Percentiles rank a stretch among this genome's conserved stretches.
These are phyloP conservation scores for Elsinoe batatas DNA, from an alignment of 2,329 filamentous ascomycete species.

Conservation along the genomic window DNA sequence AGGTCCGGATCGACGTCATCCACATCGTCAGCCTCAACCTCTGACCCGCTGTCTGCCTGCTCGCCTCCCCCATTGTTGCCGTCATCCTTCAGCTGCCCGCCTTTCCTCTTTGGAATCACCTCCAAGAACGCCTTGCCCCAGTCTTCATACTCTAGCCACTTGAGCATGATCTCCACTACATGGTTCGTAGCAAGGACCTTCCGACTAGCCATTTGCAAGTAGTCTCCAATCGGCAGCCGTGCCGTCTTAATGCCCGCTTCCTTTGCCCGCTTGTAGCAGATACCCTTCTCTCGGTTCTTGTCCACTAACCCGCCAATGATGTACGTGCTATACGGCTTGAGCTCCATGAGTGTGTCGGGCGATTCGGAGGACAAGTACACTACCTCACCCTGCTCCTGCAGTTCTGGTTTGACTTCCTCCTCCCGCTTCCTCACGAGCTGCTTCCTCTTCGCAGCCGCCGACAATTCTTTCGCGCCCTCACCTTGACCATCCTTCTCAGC, in stretches of 20 bases:
- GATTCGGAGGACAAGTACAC: constrained; percentile 91
- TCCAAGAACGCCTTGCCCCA: constrained; percentile 84
- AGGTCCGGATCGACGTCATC: constrained; percentile 15
- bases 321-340: constrained; percentile 84
- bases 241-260: constrained; percentile 74
- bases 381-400: constrained; percentile 42
- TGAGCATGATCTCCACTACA: constrained; percentile 91
- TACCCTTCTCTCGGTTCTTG: constrained; percentile 88
- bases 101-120: constrained; percentile 86
- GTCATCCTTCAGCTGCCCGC: constrained; percentile 47
- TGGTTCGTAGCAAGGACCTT: constrained; percentile 89
- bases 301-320: constrained; percentile 92
- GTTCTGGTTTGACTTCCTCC: constrained; percentile 16
- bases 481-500: constrained; percentile 8
- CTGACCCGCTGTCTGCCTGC: constrained; percentile 13
- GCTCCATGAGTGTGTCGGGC: constrained; percentile 67
- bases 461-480: constrained; percentile 10
- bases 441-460: constrained; percentile 12
- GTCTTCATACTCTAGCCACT: constrained; percentile 80
- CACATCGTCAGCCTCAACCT: constrained; percentile 10
- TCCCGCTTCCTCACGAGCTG: constrained; percentile 16
- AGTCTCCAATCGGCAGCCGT: constrained; percentile 89
- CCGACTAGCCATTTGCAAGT: constrained; percentile 79
- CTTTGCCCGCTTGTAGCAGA: constrained; percentile 76
- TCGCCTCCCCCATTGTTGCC: constrained; percentile 15